Conservation (phyloP, 208 protist genomes). For the Trichomonas vaginalis region DNA sequence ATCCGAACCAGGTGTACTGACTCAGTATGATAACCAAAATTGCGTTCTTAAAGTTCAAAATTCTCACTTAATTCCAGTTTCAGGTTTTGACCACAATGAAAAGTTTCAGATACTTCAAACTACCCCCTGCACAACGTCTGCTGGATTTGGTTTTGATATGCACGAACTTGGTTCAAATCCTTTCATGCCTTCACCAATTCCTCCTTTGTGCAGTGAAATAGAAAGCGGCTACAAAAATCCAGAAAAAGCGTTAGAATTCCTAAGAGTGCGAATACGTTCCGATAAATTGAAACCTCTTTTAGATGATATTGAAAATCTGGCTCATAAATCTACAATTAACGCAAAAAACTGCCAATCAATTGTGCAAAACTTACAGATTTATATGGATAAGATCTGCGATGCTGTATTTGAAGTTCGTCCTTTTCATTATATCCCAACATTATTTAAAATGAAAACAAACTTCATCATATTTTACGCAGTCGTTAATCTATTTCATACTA, state of each 20-base stretch:
- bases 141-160: neutral
- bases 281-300: neutral
- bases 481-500: neutral
- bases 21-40: neutral
- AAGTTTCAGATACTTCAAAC: neutral
- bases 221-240: neutral
- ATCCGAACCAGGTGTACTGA: neutral
- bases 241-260: neutral
- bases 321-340: neutral
- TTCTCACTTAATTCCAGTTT: neutral
- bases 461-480: constrained; percentile 13
- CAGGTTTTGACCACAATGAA: neutral
- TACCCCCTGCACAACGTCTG: neutral
- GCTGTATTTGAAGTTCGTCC: neutral
- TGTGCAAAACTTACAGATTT: neutral
- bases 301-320: neutral
- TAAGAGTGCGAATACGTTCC: neutral
- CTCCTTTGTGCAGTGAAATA: neutral
- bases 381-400: neutral
- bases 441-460: constrained; percentile 12
- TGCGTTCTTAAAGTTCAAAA: neutral
- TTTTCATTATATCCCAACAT: constrained; percentile 1
- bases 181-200: neutral
- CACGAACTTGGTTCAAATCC: neutral
- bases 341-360: neutral